Conservation (phyloP, 2,329 filamentous ascomycete genomes). For the Fusarium lyarnte region DNA sequence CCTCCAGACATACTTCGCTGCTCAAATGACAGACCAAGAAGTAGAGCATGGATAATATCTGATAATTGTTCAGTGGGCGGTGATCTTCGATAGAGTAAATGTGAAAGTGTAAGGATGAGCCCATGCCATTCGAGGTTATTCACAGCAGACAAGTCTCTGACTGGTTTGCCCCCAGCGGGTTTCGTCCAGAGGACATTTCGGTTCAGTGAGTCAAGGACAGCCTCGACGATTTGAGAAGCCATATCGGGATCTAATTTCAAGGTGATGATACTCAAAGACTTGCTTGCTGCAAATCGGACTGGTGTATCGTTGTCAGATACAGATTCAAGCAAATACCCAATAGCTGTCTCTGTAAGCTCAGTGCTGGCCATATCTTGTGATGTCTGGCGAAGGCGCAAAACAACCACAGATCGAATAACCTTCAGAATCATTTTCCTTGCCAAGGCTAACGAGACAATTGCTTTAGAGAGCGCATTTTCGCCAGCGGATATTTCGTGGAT, state of each 20-base stretch:
- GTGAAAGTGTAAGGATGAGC: slow-evolving; percentile 84
- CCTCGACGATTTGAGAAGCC: slow-evolving; percentile 87
- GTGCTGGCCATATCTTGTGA: slow-evolving; percentile 53
- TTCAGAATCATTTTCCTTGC: slow-evolving; percentile 87
- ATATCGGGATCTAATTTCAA: slow-evolving; percentile 82
- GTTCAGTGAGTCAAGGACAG: slow-evolving; percentile 77
- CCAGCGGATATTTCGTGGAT: slow-evolving; percentile 67
- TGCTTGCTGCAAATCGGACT: slow-evolving; percentile 89
- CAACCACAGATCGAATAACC: slow-evolving; percentile 77
- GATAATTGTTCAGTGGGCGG: slow-evolving; percentile 76
- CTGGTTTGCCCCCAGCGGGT: slow-evolving; percentile 50
- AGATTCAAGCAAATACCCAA: slow-evolving; percentile 81
- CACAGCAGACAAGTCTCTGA: slow-evolving; percentile 75
- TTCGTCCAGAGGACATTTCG: slow-evolving; percentile 65
- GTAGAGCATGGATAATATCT: slow-evolving; percentile 78
- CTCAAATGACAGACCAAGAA: slow-evolving; percentile 87
- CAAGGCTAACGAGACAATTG: slow-evolving; percentile 76
- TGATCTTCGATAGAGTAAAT: slow-evolving; percentile 85
- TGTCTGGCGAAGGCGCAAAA: slow-evolving; percentile 69
- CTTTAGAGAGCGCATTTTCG: slow-evolving; percentile 58
- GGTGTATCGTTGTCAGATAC: slow-evolving; percentile 90
- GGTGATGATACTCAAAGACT: slow-evolving; percentile 88
- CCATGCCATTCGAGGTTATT: slow-evolving; percentile 92
- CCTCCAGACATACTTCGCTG: slow-evolving; percentile 86
- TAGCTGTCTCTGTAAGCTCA: slow-evolving; percentile 78